Evolutionary conservation across 768 basidiomycete species (phyloP), one percentile per base, ranked within the genome.

Genomic region (Kwoniella mangroviensis): DNA sequence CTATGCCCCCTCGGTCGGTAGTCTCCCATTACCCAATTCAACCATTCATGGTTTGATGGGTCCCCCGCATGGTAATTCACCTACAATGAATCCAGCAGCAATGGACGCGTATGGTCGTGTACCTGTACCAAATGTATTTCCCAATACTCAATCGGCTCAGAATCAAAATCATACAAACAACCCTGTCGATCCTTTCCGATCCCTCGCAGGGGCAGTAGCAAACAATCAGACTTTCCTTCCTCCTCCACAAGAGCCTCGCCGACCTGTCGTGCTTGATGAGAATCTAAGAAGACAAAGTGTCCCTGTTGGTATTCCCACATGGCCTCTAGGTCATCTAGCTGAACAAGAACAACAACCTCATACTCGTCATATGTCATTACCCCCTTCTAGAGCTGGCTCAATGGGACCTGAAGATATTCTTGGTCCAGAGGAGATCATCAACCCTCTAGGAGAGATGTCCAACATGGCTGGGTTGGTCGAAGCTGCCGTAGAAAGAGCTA

Each of bases 351-450:
- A 74, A 21, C 54, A 55, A 34, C 34, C 34, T 51, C 65, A 70
- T 7, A 65, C 73, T 15, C 60, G 63, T 6, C 73, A 77, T 56
- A 74, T 73, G 69, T 79, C 81, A 9, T 70, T 79, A 11, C 81
- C 79, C 4, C 76, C 77, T 9, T 78, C 78, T 15, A 63, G 79
- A n/a, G 77, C 76, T 1, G 78, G 72, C 3, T 81, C 84, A 84
- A 56, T 94, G 90, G 84, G 88, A 87, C 75, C 88, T 89, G 85
- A 88, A 87, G 86, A 88, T 59, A 90, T 92, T 80, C 88, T 87
- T 75, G 81, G 84, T 54, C 84, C 87, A 54, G 87, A 87, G 62
- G 85, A 75, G 53, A 83, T 83, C 60, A 81, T 73, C 73, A 79
- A 78, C 41, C 82, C 82, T 5, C 65, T 83, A 4, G 79, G 75